Evolutionary conservation across 257 asterid species (phyloP).

Genomic region (Striga asiatica): DNA sequence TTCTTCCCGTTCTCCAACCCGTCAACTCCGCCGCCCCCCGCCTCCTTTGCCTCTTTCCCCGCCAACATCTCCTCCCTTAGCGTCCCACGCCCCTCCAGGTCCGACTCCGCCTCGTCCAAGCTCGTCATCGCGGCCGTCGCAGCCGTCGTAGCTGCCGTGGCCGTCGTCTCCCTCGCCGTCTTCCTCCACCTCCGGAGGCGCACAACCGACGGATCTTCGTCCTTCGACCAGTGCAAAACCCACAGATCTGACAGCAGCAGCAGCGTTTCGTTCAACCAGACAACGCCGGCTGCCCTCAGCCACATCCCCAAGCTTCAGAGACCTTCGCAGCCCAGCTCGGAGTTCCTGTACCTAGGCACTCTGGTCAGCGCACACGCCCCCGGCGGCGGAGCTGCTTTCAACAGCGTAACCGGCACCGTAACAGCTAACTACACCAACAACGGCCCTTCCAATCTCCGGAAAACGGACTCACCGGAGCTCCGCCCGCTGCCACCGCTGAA

Average conservation of each 20-base stretch:
- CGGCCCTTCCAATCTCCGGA: slow-evolving; percentile 25
- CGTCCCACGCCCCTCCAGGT: slow-evolving; percentile 39
- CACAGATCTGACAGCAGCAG: slow-evolving; percentile 50
- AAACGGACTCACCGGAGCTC: slow-evolving; percentile 83
- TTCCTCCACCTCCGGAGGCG: slow-evolving; percentile 49
- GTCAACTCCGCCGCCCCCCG: slow-evolving; percentile 43
- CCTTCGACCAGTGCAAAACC: slow-evolving; percentile 32
- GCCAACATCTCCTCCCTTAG: slow-evolving; percentile 53
- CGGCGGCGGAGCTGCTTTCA: slow-evolving; percentile 13
- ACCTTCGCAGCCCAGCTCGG: slow-evolving; percentile 83
- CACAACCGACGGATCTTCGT: neutral
- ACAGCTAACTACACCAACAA: neutral
- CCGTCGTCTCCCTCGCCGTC: slow-evolving; percentile 40
- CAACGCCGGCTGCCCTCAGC: slow-evolving; percentile 3
- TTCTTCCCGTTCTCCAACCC: slow-evolving; percentile 43
- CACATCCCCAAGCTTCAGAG: slow-evolving; percentile 68
- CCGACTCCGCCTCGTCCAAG: slow-evolving; percentile 40
- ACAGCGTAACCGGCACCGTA: slow-evolving; percentile 10
- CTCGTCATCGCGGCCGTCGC: slow-evolving; percentile 50
- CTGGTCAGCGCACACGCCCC: slow-evolving; percentile 61
- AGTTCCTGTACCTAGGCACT: slow-evolving; percentile 86
- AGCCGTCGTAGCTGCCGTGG: slow-evolving; percentile 46
- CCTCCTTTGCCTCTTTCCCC: slow-evolving; percentile 66
- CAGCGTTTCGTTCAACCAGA: slow-evolving; percentile 16
- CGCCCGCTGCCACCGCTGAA: slow-evolving; percentile 71